phyloP scores from a whole-genome alignment of 192 early-diverging fungal species.

The Coemansia sp. region DNA sequence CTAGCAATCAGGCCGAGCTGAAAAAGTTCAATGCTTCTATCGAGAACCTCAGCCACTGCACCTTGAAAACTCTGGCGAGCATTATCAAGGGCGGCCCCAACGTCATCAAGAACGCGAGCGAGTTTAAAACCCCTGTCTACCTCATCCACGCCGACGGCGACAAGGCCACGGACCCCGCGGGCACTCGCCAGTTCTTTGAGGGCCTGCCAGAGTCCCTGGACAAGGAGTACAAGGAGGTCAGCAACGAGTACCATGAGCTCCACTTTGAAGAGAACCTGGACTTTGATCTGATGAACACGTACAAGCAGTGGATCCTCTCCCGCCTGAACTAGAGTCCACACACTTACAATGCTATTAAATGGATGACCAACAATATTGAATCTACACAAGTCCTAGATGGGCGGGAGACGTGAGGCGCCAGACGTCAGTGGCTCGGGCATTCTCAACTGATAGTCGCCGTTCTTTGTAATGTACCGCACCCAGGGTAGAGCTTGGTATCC shows the following conservation, averaged over 20 bases:
- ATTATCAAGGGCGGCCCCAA: constrained; percentile 27
- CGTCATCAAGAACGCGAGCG: constrained; percentile 16
- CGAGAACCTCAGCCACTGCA: constrained; percentile 30
- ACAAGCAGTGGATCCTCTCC: constrained; percentile 43
- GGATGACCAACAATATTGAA: background rate
- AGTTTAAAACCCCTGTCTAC: constrained; percentile 36
- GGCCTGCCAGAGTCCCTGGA: constrained; percentile 40
- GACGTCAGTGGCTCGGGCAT: constrained; percentile 84
- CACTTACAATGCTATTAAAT: background rate
- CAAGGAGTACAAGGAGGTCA: constrained; percentile 45
- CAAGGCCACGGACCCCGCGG: constrained; percentile 37
- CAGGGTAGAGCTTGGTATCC: constrained; percentile 87
- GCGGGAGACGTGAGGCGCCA: constrained; percentile 60
- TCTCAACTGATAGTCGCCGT: constrained; percentile 93
- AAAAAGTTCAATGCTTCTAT: constrained; percentile 25
- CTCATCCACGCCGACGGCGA: constrained; percentile 49
- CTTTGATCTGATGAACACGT: constrained; percentile 26
- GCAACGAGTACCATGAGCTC: constrained; percentile 47
- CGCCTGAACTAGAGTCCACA: constrained; percentile 8
- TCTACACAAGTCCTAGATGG: constrained; percentile 51
- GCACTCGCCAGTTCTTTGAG: constrained; percentile 27
- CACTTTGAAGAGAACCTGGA: constrained; percentile 46
- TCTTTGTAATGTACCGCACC: constrained; percentile 88
- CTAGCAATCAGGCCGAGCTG: constrained; percentile 38
- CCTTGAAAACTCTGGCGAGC: constrained; percentile 32